phyloP scores from a whole-genome alignment of 257 asterid genomes.

The Handroanthus guayacan region DNA sequence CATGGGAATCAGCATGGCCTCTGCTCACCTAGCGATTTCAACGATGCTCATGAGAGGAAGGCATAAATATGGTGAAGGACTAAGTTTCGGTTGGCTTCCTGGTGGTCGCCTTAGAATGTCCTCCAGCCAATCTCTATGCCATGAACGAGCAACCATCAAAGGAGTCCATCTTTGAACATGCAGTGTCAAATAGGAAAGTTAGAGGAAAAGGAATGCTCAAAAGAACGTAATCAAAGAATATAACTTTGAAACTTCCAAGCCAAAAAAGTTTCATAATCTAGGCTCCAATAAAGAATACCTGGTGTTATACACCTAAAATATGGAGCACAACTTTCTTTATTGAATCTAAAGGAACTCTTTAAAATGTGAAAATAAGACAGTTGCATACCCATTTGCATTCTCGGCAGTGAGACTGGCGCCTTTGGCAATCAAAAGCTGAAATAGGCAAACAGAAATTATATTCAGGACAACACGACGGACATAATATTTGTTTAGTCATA shows the following conservation, averaged over 20 bases:
- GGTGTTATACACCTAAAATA: background rate
- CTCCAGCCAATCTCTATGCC: slow-evolving; percentile 84
- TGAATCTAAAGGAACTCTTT: background rate
- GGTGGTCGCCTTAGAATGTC: slow-evolving; percentile 62
- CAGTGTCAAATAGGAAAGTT: slow-evolving; percentile 25
- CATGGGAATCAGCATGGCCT: background rate
- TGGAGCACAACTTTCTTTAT: background rate
- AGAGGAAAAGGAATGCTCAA: background rate
- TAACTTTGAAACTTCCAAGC: background rate
- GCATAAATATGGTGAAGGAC: slow-evolving; percentile 69
- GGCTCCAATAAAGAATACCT: background rate
- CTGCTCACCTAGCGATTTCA: slow-evolving; percentile 74
- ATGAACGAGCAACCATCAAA: slow-evolving; percentile 87
- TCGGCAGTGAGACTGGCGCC: slow-evolving; percentile 73
- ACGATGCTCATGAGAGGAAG: slow-evolving; percentile 89
- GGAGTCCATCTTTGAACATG: slow-evolving; percentile 69
- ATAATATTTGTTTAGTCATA: slow-evolving; percentile 16
- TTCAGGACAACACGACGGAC: slow-evolving; percentile 9
- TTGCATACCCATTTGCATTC: slow-evolving; percentile 76
- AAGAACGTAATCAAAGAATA: background rate
- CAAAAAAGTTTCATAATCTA: background rate
- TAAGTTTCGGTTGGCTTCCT: slow-evolving; percentile 51
- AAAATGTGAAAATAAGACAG: slow-evolving; percentile 18
- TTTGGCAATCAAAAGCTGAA: slow-evolving; percentile 77
- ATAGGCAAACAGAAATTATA: slow-evolving; percentile 3